A percentile compares a stretch with the other conserved stretches of the same genome.
Conservation (phyloP, 129 eudicot species). For the Apium graveolens region DNA sequence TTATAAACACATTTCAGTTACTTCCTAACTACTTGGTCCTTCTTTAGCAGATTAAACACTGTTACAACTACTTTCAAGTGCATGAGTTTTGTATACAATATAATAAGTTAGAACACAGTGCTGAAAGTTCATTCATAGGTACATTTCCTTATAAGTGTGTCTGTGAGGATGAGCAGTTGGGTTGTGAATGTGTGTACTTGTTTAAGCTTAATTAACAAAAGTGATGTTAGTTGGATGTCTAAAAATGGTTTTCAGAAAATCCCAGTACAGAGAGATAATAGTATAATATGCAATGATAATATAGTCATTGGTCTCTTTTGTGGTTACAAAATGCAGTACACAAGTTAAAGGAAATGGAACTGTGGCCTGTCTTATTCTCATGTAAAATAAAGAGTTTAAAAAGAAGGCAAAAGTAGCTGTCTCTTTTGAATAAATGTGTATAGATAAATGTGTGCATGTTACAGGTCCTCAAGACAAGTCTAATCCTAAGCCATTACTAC, state of each 20-base stretch:
- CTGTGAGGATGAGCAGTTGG: neutral
- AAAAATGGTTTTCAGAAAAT: neutral
- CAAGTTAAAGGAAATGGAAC: neutral
- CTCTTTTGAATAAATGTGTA: neutral
- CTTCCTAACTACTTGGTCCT: neutral
- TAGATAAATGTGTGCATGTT: neutral
- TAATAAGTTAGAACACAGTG: too few species aligned
- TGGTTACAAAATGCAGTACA: neutral
- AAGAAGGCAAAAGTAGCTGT: neutral
- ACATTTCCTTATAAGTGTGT: neutral
- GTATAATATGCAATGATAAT: neutral
- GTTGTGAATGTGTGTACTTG: neutral
- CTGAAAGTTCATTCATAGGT: neutral
- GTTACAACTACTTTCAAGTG: neutral
- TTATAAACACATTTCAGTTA: neutral
- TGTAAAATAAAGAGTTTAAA: neutral
- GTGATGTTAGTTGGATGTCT: neutral
- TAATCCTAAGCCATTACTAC: conserved; percentile 6
- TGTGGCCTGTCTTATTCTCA: neutral
- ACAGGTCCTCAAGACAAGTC: conserved; percentile 5
- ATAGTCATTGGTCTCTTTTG: conserved; percentile 3
- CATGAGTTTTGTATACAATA: neutral
- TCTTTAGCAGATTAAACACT: neutral
- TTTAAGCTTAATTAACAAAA: neutral
- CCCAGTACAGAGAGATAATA: neutral